Conservation (phyloP, 2,329 filamentous ascomycete genomes). For the Alternaria infectoria region DNA sequence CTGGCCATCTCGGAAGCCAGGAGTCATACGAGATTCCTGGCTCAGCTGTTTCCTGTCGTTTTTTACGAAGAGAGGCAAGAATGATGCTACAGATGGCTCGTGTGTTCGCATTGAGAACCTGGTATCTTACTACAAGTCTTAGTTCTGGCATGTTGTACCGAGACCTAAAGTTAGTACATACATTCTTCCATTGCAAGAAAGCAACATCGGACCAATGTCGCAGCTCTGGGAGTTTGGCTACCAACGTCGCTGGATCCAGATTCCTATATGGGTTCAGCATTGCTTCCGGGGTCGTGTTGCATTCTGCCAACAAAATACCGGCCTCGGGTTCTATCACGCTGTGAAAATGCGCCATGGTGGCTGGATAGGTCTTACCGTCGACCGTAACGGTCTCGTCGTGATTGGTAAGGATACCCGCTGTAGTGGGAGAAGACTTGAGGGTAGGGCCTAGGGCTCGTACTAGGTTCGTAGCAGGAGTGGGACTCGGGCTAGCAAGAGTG, state of each 20-base stretch:
- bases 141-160: background rate
- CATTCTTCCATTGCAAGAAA: conserved; percentile 4
- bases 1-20: conserved; percentile 10
- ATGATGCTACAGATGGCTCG: background rate
- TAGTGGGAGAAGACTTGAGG: background rate
- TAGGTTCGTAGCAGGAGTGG: background rate
- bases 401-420: background rate
- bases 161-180: background rate
- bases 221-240: background rate
- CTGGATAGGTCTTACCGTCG: background rate
- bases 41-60: background rate
- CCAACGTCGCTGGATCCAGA: background rate
- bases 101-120: background rate
- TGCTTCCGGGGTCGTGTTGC: background rate
- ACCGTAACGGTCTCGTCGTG: background rate
- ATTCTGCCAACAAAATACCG: background rate
- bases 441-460: background rate
- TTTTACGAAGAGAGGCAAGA: background rate
- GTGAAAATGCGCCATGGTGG: background rate
- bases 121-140: background rate
- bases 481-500: background rate
- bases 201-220: conserved; percentile 7
- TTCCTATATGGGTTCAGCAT: background rate
- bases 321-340: background rate
- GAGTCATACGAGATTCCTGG: background rate